Evolutionary conservation across 1,284 basidiomycete species (phyloP), one percentile per base, ranked within the genome.

Genomic region (Puccinia coronata): DNA sequence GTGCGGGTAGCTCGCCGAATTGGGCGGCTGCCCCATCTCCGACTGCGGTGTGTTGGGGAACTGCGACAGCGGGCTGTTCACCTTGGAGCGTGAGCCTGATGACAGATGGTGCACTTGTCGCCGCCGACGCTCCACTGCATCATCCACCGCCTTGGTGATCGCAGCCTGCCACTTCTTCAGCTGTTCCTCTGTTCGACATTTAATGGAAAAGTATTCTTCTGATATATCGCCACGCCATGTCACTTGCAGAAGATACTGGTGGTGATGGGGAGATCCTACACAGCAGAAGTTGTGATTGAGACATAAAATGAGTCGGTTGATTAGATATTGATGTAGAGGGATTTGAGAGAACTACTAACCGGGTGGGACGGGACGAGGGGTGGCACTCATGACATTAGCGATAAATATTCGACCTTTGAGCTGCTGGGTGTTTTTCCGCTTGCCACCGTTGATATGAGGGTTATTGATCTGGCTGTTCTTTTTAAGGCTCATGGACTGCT

Each of bases 371-470:
- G 80, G 74, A 18, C 89, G 89, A 55, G 90, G 88, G 34, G 89
- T 88, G 74, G 92, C 91, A 83, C 92, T 90, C 0, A 93, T 96
- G 65, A 99, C 95, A 84, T 99, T 99, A 84, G 95, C 95, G 84
- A 98, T 89, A 87, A 98, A 99, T 84, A 99, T 99, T 49, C 97
- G 91, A 1, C 97, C 97, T 86, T 99, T 99, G 82, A 99, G 88
- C 73, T 96, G 90, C 51, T 98, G 89, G 25, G 92, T 92, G 0
- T 92, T 92, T 84, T 89, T 92, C 85, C 91, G 28, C 41, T 79
- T 79, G 41, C 63, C 59, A 59, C 51, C 51, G 70, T 43, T 72
- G 3, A 57, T 8, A 28, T 59, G 31, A 41, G 55, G n/a, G 39
- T 74, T 59, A 18, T 65, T 78, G 59, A 65, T 67, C 18, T 78